These are phyloP conservation scores for Talaromyces trachyspermus DNA, from an alignment of 495 filamentous ascomycete species.

Conservation along the genomic window DNA sequence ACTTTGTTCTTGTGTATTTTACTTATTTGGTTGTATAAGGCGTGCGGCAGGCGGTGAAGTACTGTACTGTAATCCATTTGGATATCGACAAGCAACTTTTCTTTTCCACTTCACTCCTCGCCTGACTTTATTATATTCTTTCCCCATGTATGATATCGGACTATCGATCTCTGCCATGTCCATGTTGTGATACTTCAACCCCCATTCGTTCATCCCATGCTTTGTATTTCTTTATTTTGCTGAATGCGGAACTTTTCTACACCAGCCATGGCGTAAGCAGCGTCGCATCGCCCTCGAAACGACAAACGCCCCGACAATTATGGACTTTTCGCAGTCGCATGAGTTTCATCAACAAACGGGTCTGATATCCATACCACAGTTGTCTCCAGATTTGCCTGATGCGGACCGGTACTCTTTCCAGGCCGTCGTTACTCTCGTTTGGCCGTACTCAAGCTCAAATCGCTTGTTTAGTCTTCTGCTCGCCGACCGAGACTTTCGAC, in stretches of 20 bases:
- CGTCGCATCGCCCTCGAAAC: not conserved
- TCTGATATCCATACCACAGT: conserved; percentile 58
- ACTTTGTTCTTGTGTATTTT: too few relatives aligned
- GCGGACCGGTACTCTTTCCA: conserved; percentile 34
- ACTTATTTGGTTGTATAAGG: too few relatives aligned
- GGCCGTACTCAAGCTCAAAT: conserved; percentile 80
- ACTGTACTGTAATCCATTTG: too few relatives aligned
- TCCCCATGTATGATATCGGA: too few relatives aligned
- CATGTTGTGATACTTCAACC: too few relatives aligned
- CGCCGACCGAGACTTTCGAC: conserved; percentile 78
- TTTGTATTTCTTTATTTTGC: not conserved
- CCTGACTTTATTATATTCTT: too few relatives aligned
- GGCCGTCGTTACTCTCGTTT: conserved; percentile 75
- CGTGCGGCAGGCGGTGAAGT: too few relatives aligned
- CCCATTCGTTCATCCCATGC: too few relatives aligned
- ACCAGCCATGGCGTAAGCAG: not conserved
- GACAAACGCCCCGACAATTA: conserved; percentile 11
- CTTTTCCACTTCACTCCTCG: too few relatives aligned
- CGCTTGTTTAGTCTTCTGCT: conserved; percentile 67
- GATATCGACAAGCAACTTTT: too few relatives aligned
- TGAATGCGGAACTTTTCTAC: not conserved
- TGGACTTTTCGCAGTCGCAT: conserved; percentile 23
- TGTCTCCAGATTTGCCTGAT: conserved; percentile 46
- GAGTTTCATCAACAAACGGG: conserved; percentile 18
- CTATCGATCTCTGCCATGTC: too few relatives aligned